Conservation (phyloP, 169 alveolate genomes). For the Plasmodium berghei region DNA sequence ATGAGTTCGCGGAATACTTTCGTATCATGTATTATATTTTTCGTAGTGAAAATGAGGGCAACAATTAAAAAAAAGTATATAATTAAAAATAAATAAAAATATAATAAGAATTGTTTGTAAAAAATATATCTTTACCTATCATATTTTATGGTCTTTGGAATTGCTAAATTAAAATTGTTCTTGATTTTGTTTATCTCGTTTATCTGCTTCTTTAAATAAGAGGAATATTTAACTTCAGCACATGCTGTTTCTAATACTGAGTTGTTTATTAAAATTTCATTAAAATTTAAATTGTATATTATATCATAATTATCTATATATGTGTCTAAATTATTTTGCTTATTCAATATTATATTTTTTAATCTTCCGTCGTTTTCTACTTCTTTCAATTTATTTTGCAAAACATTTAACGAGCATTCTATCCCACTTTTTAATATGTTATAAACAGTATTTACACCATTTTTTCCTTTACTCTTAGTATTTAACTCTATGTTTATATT, state of each 20-base stretch:
- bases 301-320: conserved; percentile 9
- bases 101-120: too few species aligned
- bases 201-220: conserved; percentile 78
- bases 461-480: not conserved
- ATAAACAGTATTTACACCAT: conserved; percentile 24
- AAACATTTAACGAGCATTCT: conserved; percentile 41
- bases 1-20: not conserved
- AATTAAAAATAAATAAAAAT: too few species aligned
- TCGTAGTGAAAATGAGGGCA: too few species aligned
- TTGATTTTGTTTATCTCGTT: conserved; percentile 77
- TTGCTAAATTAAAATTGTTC: conserved; percentile 72
- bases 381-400: conserved; percentile 19
- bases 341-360: not conserved
- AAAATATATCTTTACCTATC: conserved; percentile 68
- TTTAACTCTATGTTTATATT: not conserved
- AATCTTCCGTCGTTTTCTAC: not conserved
- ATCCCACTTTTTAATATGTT: conserved; percentile 57
- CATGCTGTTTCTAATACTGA: conserved; percentile 77
- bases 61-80: too few species aligned
- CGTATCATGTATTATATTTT: too few species aligned
- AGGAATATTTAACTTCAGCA: conserved; percentile 82
- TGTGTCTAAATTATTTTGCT: conserved; percentile 1
- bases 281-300: not conserved
- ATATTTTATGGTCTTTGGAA: conserved; percentile 78
- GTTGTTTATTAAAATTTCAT: conserved; percentile 17